A percentile compares a stretch with the other conserved stretches of the same genome.
phyloP scores from a whole-genome alignment of 495 filamentous ascomycete species.

The Penicillium antarcticum region DNA sequence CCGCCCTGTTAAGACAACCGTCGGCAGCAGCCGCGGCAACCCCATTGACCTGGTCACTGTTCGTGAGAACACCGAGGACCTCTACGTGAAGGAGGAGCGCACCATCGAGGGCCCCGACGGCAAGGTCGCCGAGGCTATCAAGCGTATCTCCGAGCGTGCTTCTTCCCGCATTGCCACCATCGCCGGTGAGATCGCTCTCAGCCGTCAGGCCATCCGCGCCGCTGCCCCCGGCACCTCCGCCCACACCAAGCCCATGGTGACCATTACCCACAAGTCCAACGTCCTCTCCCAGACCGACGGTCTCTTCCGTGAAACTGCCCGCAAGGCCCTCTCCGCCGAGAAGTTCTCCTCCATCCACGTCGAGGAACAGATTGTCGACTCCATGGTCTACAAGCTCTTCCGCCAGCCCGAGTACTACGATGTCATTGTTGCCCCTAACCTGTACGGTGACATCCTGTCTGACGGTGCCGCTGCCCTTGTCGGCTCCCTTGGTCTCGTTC shows the following conservation, averaged over 20 bases:
- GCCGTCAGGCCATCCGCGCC: slow-evolving; percentile 75
- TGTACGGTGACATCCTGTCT: slow-evolving; percentile 95
- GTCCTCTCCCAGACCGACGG: slow-evolving; percentile 96
- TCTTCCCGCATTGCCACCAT: slow-evolving; percentile 82
- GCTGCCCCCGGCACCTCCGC: slow-evolving; percentile 44
- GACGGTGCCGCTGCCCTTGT: slow-evolving; percentile 95
- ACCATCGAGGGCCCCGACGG: slow-evolving; percentile 68
- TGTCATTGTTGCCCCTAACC: slow-evolving; percentile 95
- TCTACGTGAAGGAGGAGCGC: slow-evolving; percentile 97
- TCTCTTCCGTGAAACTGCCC: slow-evolving; percentile 81
- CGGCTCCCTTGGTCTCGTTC: slow-evolving; percentile 89
- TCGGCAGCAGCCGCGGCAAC: slow-evolving; percentile 43
- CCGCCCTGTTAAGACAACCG: slow-evolving; percentile 86
- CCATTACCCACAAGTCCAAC: slow-evolving; percentile 98
- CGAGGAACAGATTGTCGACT: slow-evolving; percentile 98
- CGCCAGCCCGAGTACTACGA: slow-evolving; percentile 91
- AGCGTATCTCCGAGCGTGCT: slow-evolving; percentile 86
- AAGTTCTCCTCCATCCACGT: slow-evolving; percentile 62
- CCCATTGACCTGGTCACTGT: slow-evolving; percentile 97
- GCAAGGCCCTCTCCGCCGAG: slow-evolving; percentile 61
- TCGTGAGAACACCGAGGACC: slow-evolving; percentile 96
- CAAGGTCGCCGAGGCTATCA: slow-evolving; percentile 94
- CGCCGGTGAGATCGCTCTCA: slow-evolving; percentile 89
- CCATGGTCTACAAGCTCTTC: slow-evolving; percentile 99
- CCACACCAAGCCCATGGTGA: slow-evolving; percentile 73